Evolutionary conservation across 805 yeast genomes (phyloP), one percentile per base, ranked within the genome.

Genomic region (Pichia deserticola): DNA sequence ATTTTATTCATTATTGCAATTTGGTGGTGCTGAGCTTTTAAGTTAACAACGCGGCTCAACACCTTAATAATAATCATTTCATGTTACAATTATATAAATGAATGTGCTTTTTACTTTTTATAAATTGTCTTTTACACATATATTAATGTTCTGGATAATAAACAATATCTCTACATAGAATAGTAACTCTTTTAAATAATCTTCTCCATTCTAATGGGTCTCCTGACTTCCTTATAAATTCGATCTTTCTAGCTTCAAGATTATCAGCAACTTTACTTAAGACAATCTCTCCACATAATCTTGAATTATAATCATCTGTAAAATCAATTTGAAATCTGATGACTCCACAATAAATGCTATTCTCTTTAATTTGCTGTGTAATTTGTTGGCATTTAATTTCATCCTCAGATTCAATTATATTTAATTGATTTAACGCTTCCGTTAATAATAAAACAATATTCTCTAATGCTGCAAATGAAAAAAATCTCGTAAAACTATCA

Each of bases 171-270:
- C 82, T 74, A 55, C 85, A 80, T n/a, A 75, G 59, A 10, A 77
- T 62, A 1, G 82, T 76, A 33, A 81, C 70, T 43, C 72, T 71
- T 58, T 81, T 80, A 65, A 84, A 84, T 20, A 84, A 66, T 13
- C 81, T 65, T 63, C 89, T 72, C 89, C 89, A 84, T 61, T 84
- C 89, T 39, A 84, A 60, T 0, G 89, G 89, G 64, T 84, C 89
- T 0, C 86, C 87, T 36, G 73, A 72, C 4, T 74, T 67, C 55
- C 78, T 79, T 36, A 74, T 63, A 56, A 84, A 82, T 47, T 75
- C 78, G 0, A 84, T 70, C 46, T 74, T 76, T 50, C 76, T 73
- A 47, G 75, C 66, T 10, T 63, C 60, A 47, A 67, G 56, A 32
- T 68, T 67, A 34, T 69, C 72, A 0, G 65, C 64, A 50, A 76